Conservation (phyloP, 2,329 filamentous ascomycete species). For the Mollisiaceae sp. region DNA sequence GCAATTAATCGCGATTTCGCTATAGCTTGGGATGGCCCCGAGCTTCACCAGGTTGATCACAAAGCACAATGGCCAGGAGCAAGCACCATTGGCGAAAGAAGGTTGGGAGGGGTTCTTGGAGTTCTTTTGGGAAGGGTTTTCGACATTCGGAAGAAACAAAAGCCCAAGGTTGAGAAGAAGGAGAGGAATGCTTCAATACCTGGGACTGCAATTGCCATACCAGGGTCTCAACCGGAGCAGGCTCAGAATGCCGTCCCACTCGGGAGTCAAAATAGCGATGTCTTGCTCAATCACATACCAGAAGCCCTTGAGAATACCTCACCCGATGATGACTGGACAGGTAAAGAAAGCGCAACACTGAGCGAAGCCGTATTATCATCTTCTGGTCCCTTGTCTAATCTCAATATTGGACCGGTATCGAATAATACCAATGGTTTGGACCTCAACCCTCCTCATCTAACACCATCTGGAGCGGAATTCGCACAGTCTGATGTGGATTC, state of each 20-base stretch:
- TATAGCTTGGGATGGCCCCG: constrained; percentile 65
- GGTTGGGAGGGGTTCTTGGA: constrained; percentile 71
- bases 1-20: constrained; percentile 57
- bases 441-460: constrained; percentile 22
- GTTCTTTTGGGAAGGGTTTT: constrained; percentile 70
- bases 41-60: constrained; percentile 68
- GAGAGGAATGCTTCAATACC: constrained; percentile 25
- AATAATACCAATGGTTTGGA: constrained; percentile 27
- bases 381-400: constrained; percentile 25
- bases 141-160: constrained; percentile 54
- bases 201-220: constrained; percentile 25
- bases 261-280: constrained; percentile 25
- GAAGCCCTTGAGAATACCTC: constrained; percentile 22
- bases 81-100: constrained; percentile 63
- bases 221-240: constrained; percentile 22
- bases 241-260: constrained; percentile 21
- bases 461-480: constrained; percentile 21
- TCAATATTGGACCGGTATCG: constrained; percentile 21
- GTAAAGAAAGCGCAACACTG: constrained; percentile 24
- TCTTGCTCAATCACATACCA: constrained; percentile 26
- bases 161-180: constrained; percentile 35
- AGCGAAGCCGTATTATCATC: constrained; percentile 23
- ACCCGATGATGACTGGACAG: constrained; percentile 27
- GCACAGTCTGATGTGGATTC: constrained; percentile 38
- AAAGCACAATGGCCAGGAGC: constrained; percentile 60